phyloP scores from a whole-genome alignment of 176 grass and related monocot genomes.

The Pontederia paniculata region DNA sequence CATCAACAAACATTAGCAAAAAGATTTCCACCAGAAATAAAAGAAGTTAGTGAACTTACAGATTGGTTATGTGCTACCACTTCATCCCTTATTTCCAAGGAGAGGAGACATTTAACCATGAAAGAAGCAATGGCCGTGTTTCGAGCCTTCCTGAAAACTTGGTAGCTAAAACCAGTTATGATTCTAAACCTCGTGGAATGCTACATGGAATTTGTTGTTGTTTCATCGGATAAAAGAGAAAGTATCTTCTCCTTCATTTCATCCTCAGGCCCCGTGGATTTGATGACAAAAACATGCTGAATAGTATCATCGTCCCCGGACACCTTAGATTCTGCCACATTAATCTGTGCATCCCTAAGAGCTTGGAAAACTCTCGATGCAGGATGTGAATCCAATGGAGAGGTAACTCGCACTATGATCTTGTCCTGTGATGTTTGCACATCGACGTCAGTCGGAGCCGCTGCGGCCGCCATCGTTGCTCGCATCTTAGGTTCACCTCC shows the following conservation, averaged over 20 bases:
- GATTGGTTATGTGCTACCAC: too few relatives aligned
- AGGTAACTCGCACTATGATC: slow-evolving; percentile 66
- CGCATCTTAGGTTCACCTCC: slow-evolving; percentile 29
- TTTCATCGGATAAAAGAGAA: slow-evolving; percentile 43
- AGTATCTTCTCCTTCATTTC: slow-evolving; percentile 83
- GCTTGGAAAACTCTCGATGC: slow-evolving; percentile 59
- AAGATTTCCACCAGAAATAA: too few relatives aligned
- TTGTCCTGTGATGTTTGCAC: slow-evolving; percentile 74
- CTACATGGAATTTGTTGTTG: slow-evolving; percentile 32
- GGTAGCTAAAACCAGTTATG: too few relatives aligned
- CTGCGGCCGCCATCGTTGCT: too few relatives aligned
- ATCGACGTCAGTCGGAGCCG: slow-evolving; percentile 59
- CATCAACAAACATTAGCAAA: too few relatives aligned
- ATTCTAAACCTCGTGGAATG: neutral
- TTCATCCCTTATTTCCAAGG: too few relatives aligned
- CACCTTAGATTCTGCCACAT: slow-evolving; percentile 59
- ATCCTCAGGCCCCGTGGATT: slow-evolving; percentile 57
- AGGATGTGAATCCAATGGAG: slow-evolving; percentile 60
- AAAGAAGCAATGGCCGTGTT: too few relatives aligned
- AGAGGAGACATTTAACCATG: too few relatives aligned
- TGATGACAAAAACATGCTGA: slow-evolving; percentile 68
- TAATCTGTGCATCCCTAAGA: slow-evolving; percentile 64
- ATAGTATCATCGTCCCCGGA: slow-evolving; percentile 1
- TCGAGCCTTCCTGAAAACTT: too few relatives aligned
- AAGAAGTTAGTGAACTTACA: too few relatives aligned